Percentiles rank a stretch among this genome's conserved stretches.
Evolutionary conservation across 768 basidiomycete genomes (phyloP).

Genomic region (Rickenella mellea): DNA sequence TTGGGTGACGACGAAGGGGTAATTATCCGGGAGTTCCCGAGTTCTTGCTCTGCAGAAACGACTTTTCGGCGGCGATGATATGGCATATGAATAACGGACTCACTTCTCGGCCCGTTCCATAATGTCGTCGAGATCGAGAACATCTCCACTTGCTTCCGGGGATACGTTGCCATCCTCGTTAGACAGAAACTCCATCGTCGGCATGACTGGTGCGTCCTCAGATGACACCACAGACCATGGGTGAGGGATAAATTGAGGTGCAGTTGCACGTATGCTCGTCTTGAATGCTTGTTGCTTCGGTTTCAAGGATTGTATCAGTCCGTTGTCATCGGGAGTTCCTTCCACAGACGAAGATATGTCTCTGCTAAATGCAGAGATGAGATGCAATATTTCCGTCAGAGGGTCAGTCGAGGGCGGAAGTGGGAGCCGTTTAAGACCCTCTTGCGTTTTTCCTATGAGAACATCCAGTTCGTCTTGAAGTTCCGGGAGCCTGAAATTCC

Average conservation of each 20-base stretch:
- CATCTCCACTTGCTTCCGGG: conserved; percentile 1
- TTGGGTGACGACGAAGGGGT: conserved; percentile 52
- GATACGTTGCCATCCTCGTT: conserved; percentile 26
- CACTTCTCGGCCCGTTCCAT: conserved; percentile 36
- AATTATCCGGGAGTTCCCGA: conserved; percentile 59
- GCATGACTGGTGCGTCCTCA: conserved; percentile 8
- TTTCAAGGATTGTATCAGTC: conserved; percentile 47
- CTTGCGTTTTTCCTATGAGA: conserved; percentile 30
- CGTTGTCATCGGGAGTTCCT: conserved; percentile 42
- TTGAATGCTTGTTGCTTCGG: conserved; percentile 40
- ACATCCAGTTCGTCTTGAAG: conserved; percentile 49
- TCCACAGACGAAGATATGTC: conserved; percentile 37
- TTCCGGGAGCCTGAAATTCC: conserved; percentile 43
- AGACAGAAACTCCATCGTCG: conserved; percentile 21
- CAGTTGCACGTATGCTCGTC: conserved; percentile 36
- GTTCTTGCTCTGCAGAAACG: conserved; percentile 44
- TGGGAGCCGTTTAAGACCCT: conserved; percentile 26
- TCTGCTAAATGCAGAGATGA: conserved; percentile 36
- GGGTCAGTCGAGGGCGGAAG: conserved; percentile 47
- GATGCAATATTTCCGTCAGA: conserved; percentile 40
- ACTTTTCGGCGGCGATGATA: not conserved
- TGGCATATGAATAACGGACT: conserved; percentile 10
- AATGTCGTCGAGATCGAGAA: conserved; percentile 47
- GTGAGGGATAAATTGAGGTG: conserved; percentile 51
- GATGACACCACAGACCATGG: conserved; percentile 12